A percentile compares a stretch with the other conserved stretches of the same genome.
Evolutionary conservation across 2,329 filamentous ascomycete genomes (phyloP).

Genomic region (Monosporascus ibericus): DNA sequence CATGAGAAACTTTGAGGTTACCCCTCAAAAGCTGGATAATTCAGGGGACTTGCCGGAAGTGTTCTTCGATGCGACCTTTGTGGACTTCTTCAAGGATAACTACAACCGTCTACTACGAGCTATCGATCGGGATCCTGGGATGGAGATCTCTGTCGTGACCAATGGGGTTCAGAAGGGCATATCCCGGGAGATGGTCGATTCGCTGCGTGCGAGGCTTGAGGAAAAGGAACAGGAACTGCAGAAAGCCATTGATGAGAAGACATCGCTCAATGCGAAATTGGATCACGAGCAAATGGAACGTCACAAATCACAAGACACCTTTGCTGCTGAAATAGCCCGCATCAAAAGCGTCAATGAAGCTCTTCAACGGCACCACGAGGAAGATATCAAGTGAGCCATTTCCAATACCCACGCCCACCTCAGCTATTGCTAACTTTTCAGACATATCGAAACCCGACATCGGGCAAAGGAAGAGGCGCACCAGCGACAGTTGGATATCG

Average conservation of each 20-base stretch:
- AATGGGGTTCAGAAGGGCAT: constrained; percentile 84
- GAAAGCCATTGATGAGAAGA: constrained; percentile 38
- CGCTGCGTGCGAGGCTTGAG: constrained; percentile 68
- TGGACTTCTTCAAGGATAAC: constrained; percentile 94
- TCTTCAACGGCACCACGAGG: constrained; percentile 63
- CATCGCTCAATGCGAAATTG: constrained; percentile 46
- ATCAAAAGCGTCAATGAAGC: constrained; percentile 64
- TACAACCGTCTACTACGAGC: constrained; percentile 79
- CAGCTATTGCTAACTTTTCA: constrained; percentile 16
- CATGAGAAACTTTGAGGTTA: constrained; percentile 84
- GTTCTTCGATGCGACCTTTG: constrained; percentile 78
- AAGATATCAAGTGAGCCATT: constrained; percentile 49
- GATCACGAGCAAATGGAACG: constrained; percentile 72
- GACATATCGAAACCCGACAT: constrained; percentile 38
- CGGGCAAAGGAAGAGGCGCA: constrained; percentile 39
- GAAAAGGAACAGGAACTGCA: constrained; percentile 56
- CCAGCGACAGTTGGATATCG: constrained; percentile 17
- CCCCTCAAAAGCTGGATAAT: constrained; percentile 60
- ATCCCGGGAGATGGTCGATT: constrained; percentile 88
- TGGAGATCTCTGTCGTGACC: constrained; percentile 75
- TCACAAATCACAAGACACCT: constrained; percentile 56
- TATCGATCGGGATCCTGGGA: constrained; percentile 83
- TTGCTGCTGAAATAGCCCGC: constrained; percentile 44
- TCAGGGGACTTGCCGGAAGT: constrained; percentile 63
- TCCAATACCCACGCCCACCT: constrained; percentile 1